Evolutionary conservation across 768 basidiomycete species (phyloP), one percentile per base, ranked within the genome.

Genomic region (Boletus bicolor): DNA sequence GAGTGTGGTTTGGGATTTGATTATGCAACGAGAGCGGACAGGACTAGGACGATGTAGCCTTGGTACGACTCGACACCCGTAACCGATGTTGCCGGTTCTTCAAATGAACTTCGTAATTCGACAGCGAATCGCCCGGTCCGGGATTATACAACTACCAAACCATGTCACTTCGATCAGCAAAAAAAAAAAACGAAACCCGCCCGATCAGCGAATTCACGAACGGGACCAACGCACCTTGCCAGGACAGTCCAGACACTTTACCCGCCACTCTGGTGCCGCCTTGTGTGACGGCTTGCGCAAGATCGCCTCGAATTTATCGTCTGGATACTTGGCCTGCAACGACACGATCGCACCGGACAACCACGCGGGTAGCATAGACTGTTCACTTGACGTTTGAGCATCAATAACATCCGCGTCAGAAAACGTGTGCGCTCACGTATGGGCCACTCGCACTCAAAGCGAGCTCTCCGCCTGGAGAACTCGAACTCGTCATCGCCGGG

Each of bases 61-160:
- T 62, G 49, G 66, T 15, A 41, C 90, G 85, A 24, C 81, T 79
- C 63, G 82, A 84, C 34, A 93, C 91, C 50, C 84, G 82, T 59
- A 81, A 78, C 38, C 91, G 84, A 72, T 93, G 91, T 67, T 82
- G 80, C 48, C 89, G 82, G 64, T 93, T 93, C 76, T 84, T 87
- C 51, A 99, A 75, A 75, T 99, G 96, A 11, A 97, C 89, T 67
- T 93, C 90, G 63, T 93, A 98, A 69, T 98, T 97, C 26, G 81
- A 77, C 47, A 98, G 72, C 11, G 91, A 90, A 72, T 95, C 87
- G 8, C 81, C 87, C 11, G 91, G 91, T 44, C 95, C 95, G 44
- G 93, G 86, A 63, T 89, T 91, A 77, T 97, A 98, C 54, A 97
- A 71, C 86, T 94, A 64, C 35, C 37, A 50, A 47, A 15, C 57